Conservation (phyloP, 495 filamentous ascomycete genomes). For the Podospora pseudopauciseta region DNA sequence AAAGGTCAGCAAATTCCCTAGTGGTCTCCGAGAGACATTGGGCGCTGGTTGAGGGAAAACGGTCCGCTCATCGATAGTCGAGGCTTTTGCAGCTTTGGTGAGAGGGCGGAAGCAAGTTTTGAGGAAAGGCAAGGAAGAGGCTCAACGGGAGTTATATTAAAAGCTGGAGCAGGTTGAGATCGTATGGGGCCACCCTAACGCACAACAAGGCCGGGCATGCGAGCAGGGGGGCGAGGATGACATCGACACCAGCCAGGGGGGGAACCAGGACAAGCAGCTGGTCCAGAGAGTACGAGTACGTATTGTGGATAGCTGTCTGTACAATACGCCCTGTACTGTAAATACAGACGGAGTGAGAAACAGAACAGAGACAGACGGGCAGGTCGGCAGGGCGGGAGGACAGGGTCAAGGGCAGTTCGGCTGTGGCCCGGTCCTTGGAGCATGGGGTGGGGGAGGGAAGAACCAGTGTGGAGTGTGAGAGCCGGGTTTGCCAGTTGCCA, state of each 20-base stretch:
- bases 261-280: neutral
- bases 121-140: constrained; percentile 17
- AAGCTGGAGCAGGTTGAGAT: constrained; percentile 19
- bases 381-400: constrained; percentile 1
- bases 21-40: neutral
- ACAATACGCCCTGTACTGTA: neutral
- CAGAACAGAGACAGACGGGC: constrained; percentile 1
- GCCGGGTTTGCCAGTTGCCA: neutral
- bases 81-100: neutral
- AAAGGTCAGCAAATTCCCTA: constrained; percentile 6
- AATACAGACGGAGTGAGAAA: constrained; percentile 1
- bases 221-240: constrained; percentile 27
- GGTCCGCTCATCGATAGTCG: constrained; percentile 6
- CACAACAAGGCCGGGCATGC: constrained; percentile 33
- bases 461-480: constrained; percentile 3
- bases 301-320: constrained; percentile 1
- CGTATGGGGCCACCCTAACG: constrained; percentile 22
- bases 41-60: constrained; percentile 7
- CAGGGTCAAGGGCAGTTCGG: constrained; percentile 12
- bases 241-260: constrained; percentile 13
- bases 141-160: constrained; percentile 32
- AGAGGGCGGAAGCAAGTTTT: neutral
- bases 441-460: neutral
- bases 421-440: constrained; percentile 13
- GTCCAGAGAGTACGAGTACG: constrained; percentile 10